These are phyloP conservation scores for Ustilago loliicola DNA, from an alignment of 1,284 basidiomycete genomes.

Conservation along the genomic window DNA sequence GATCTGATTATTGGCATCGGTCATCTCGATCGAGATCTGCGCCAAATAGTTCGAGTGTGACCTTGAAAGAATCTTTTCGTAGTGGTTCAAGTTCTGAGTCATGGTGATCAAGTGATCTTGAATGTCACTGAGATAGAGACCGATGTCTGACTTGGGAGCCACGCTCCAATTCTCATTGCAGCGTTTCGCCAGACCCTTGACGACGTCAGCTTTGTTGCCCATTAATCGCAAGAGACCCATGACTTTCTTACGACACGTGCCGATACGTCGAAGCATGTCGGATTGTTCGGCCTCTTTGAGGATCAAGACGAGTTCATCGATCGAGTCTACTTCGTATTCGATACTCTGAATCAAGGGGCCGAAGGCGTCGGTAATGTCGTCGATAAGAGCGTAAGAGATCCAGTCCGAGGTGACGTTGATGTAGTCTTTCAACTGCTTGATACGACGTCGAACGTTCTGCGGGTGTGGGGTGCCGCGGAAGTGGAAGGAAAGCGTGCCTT, in stretches of 20 bases:
- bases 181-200: conserved; percentile 96
- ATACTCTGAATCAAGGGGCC: conserved; percentile 98
- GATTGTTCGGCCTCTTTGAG: conserved; percentile 87
- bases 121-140: conserved; percentile 88
- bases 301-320: conserved; percentile 97
- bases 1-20: conserved; percentile 98
- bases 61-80: conserved; percentile 89
- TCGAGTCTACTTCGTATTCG: conserved; percentile 99
- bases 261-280: conserved; percentile 87
- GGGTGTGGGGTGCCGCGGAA: conserved; percentile 97
- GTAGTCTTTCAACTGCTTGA: conserved; percentile 99
- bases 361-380: conserved; percentile 99
- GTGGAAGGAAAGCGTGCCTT: conserved; percentile 98
- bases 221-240: conserved; percentile 94
- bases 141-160: conserved; percentile 97
- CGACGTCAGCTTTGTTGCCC: conserved; percentile 99
- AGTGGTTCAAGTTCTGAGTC: conserved; percentile 83
- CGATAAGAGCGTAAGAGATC: conserved; percentile 99
- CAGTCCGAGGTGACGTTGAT: conserved; percentile 99
- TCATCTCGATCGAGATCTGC: conserved; percentile 72
- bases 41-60: conserved; percentile 91
- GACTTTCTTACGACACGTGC: conserved; percentile 98
- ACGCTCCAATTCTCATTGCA: conserved; percentile 99
- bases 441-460: conserved; percentile 95
- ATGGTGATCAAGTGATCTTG: conserved; percentile 98